Conservation (phyloP, 176 grass and related monocot genomes). For the Ensete ventricosum region DNA sequence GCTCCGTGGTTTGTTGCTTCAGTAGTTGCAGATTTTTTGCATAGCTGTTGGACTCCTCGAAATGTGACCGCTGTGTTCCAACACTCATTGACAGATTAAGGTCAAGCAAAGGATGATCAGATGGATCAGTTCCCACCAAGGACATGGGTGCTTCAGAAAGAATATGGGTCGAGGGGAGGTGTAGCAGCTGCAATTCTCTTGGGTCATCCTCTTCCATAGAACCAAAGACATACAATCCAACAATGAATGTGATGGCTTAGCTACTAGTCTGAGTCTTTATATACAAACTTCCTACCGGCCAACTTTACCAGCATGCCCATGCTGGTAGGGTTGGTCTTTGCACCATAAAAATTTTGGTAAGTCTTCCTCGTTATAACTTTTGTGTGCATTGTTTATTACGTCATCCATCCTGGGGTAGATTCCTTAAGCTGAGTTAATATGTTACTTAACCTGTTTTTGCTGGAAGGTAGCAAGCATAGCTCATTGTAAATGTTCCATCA, state of each 20-base stretch:
- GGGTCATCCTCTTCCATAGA: conserved; percentile 63
- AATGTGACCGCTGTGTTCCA: conserved; percentile 23
- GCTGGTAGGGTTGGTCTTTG: background rate
- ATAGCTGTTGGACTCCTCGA: conserved; percentile 8
- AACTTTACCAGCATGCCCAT: conserved; percentile 2
- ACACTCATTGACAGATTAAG: conserved; percentile 77
- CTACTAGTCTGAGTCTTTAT: conserved; percentile 6
- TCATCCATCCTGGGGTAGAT: background rate
- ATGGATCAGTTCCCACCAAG: background rate
- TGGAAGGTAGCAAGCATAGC: too few relatives aligned
- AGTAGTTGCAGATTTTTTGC: conserved; percentile 33
- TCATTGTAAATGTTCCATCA: background rate
- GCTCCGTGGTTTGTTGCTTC: conserved; percentile 82
- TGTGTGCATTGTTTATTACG: conserved; percentile 1
- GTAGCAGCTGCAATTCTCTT: conserved; percentile 38
- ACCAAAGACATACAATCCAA: conserved; percentile 24
- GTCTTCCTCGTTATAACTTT: conserved; percentile 9
- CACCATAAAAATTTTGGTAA: background rate
- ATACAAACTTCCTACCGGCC: background rate
- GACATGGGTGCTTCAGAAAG: background rate
- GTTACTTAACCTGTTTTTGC: too few relatives aligned
- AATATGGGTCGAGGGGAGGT: conserved; percentile 9
- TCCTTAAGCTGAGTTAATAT: background rate
- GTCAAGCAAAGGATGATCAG: conserved; percentile 40
- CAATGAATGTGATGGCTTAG: conserved; percentile 10